These are phyloP conservation scores for Pleomassaria siparia DNA, from an alignment of 2,329 filamentous ascomycete species.

Conservation along the genomic window DNA sequence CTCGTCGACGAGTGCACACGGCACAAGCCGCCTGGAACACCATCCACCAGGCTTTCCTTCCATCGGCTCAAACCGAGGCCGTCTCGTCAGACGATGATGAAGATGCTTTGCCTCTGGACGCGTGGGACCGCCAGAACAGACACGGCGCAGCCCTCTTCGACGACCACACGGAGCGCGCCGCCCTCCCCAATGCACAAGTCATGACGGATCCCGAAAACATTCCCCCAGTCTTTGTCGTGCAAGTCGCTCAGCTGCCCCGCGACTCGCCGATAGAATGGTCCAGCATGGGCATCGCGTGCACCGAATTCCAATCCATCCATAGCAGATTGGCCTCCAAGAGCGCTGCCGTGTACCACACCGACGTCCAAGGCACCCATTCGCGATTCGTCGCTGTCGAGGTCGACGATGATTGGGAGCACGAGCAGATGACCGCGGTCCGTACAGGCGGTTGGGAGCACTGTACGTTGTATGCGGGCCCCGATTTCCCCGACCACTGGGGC, in stretches of 20 bases:
- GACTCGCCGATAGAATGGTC: slow-evolving; percentile 82
- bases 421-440: not conserved
- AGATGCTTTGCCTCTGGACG: slow-evolving; percentile 56
- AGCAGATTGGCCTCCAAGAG: not conserved
- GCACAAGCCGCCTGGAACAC: slow-evolving; percentile 51
- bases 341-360: not conserved
- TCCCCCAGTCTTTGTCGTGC: slow-evolving; percentile 72
- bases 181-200: slow-evolving; percentile 47
- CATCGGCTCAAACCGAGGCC: slow-evolving; percentile 53
- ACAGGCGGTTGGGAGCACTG: slow-evolving; percentile 8
- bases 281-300: slow-evolving; percentile 59
- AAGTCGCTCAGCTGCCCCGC: slow-evolving; percentile 77
- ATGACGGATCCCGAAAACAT: slow-evolving; percentile 12
- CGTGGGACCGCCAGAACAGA: slow-evolving; percentile 66
- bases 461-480: slow-evolving; percentile 25
- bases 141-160: slow-evolving; percentile 9
- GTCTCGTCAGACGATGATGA: slow-evolving; percentile 27
- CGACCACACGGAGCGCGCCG: slow-evolving; percentile 28
- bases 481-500: slow-evolving; percentile 8
- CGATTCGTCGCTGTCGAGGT: not conserved
- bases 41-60: slow-evolving; percentile 16
- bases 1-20: slow-evolving; percentile 33
- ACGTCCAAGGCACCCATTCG: not conserved
- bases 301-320: not conserved
- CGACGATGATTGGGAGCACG: not conserved